Evolutionary conservation across 2,329 filamentous ascomycete species (phyloP), one percentile per base, ranked within the genome.

Genomic region (Ramularia endophylla): DNA sequence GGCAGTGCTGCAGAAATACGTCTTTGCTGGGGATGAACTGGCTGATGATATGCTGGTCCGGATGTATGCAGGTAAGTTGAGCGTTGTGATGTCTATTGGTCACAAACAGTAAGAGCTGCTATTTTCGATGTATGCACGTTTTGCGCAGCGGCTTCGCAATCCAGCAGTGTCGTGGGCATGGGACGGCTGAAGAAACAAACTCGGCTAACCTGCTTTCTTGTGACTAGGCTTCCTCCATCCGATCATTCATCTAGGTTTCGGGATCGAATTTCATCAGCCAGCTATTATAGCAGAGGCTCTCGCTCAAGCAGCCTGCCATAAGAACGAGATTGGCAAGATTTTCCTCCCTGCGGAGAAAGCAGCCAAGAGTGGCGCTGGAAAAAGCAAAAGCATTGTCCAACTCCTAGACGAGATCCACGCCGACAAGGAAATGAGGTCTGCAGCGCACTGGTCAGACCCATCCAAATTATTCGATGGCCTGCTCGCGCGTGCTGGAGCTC

Each of bases 181-280:
- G n/a, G n/a, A n/a, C n/a, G n/a, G n/a, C n/a, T n/a, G n/a, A n/a
- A n/a, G n/a, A n/a, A n/a, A n/a, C n/a, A n/a, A n/a, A n/a, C n/a
- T n/a, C n/a, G n/a, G n/a, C n/a, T n/a, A n/a, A 11, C 22, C 22
- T 25, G 11, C 6, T 25, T 11, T 25, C 11, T 25, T 11, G 11
- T 25, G 22, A 25, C 22, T n/a, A 25, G 81, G 84, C 0, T 74
- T 90, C 48, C 53, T 88, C 2, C 87, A 94, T 57, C 87, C 87
- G 2, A 66, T 92, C 12, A 89, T 95, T 48, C 55, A 94, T 59
- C 73, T 94, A 15, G 85, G 87, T 36, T 94, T 87, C 58, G 88
- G 85, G 4, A 60, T 95, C 27, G 87, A 94, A 59, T 94, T 87
- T 68, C 62, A 74, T 8, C 87, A 94, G 58, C 86, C 86, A 2